Evolutionary conservation across 176 grass and related monocot genomes (phyloP), one percentile per base, ranked within the genome.

Genomic region (Paspalum vaginatum): DNA sequence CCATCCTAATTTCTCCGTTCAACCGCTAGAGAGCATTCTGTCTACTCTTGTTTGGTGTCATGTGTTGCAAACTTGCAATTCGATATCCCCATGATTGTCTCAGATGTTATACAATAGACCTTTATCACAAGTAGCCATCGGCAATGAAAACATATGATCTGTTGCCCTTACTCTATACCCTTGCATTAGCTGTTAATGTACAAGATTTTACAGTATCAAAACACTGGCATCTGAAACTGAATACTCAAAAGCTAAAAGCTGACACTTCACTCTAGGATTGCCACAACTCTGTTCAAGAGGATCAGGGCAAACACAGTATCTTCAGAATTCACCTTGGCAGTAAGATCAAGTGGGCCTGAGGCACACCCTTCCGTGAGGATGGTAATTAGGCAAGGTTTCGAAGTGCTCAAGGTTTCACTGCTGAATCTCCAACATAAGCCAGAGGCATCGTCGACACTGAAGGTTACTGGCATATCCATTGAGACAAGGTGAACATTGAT

Each of bases 401-500:
- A 87, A 61, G 70, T 91, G 79, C 74, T 89, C 43, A 84, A 53
- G 16, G 88, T 68, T 56, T 93, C 86, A 65, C 90, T 85, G 79
- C 83, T 82, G 41, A 98, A 98, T 74, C 92, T 85, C 81, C 91
- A 82, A 77, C 95, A 98, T 68, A 98, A 74, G 49, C 88, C 90
- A 3, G 90, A 89, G 70, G 81, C 77, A 5, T 98, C 95, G n/a
- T 98, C 86, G 6, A 87, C 73, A 76, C 72, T 88, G 32, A 91
- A 88, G 63, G 90, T 93, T 32, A 98, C 75, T 13, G 90, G 90
- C 90, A 98, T 98, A 47, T 98, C 95, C 85, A 92, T 90, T 17
- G 86, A 93, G 52, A 98, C 88, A 26, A 98, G 88, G 75, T 89
- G 81, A 24, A 98, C 58, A 51, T 95, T 93, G 12, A 83, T 27